Base-by-base conservation (phyloP, 2,329 filamentous ascomycete genomes). In the Trichoderma endophyticum region DNA sequence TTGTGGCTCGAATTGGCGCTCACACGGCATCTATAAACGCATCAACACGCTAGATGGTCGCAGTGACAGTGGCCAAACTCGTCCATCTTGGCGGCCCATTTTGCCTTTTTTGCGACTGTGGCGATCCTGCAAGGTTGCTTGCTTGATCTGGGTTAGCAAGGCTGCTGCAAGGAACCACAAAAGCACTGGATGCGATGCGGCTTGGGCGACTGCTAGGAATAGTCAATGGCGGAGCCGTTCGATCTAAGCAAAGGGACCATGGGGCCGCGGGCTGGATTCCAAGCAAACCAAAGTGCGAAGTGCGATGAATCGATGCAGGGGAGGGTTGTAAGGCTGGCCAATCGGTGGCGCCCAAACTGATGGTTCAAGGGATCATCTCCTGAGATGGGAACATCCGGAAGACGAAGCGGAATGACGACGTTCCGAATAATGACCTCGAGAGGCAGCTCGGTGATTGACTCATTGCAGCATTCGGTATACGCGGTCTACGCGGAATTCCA, bases 71-170 rank as follows among this genome's bases (percentile, higher is more conserved):
- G 66, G 66, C 66, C 66, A 34, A 54, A 26, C 30, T 32, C 39
- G 57, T 70, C 66, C 56, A 61, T n/a, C 32, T 51, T 70, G 66
- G 66, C 66, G 66, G 66, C 66, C 66, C 66, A 70, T 70, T 70
- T 70, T 70, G 57, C 66, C 66, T 70, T 70, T 69, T 36, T 70
- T 70, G 56, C 57, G 39, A 51, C 28, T 36, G 56, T 70, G 57
- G 56, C 66, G 56, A 70, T 68, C 65, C 65, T 68, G 56, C 56
- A 60, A 68, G 65, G 65, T 68, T 68, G 65, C 56, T 39, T 60
- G 39, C 56, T 70, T 70, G 28, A 70, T 70, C 66, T 26, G 66
- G 66, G 15, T 54, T 70, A 70, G 66, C 57, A 43, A 70, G 66
- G 66, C 66, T 70, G 39, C 56, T 67, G 66, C 57, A 61, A 70